phyloP scores from a whole-genome alignment of 1,139 yeast species.

The Blastobotrys niveus region DNA sequence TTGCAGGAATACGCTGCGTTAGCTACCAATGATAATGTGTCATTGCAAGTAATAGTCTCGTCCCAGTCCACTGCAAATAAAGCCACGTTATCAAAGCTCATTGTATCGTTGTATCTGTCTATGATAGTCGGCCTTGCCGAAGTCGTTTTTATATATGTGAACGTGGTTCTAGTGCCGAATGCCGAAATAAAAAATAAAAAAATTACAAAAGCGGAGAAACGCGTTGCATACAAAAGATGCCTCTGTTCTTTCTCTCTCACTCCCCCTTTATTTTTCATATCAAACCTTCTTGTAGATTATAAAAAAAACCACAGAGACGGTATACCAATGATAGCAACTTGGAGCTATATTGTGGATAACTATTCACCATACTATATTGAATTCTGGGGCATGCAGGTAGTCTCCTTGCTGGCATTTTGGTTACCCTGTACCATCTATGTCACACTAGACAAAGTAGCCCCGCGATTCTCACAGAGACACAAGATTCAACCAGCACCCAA shows the following conservation, averaged over 20 bases:
- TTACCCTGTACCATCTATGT: constrained; percentile 19
- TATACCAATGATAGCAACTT: neutral
- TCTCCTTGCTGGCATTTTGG: constrained; percentile 23
- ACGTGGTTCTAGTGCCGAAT: too few species aligned
- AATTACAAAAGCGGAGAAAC: too few species aligned
- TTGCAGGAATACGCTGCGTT: constrained; percentile 44
- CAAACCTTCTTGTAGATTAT: too few species aligned
- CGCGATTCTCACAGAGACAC: constrained; percentile 19
- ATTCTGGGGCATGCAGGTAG: constrained; percentile 17
- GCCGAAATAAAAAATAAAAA: too few species aligned
- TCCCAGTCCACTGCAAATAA: constrained; percentile 62
- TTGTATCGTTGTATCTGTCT: too few species aligned
- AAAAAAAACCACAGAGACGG: too few species aligned
- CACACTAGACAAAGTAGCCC: constrained; percentile 16
- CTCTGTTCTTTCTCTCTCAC: too few species aligned
- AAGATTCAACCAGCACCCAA: constrained; percentile 21
- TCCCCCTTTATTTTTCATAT: too few species aligned
- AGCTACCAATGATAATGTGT: constrained; percentile 52
- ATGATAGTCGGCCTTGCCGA: too few species aligned
- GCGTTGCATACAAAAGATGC: too few species aligned
- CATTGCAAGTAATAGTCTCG: constrained; percentile 56
- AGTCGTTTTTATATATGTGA: too few species aligned
- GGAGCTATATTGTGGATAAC: constrained; percentile 6
- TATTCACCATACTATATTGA: constrained; percentile 14
- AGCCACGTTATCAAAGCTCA: too few species aligned